Evolutionary conservation across 345 rosid genomes (phyloP).

Genomic region (Salix koriyanagi): DNA sequence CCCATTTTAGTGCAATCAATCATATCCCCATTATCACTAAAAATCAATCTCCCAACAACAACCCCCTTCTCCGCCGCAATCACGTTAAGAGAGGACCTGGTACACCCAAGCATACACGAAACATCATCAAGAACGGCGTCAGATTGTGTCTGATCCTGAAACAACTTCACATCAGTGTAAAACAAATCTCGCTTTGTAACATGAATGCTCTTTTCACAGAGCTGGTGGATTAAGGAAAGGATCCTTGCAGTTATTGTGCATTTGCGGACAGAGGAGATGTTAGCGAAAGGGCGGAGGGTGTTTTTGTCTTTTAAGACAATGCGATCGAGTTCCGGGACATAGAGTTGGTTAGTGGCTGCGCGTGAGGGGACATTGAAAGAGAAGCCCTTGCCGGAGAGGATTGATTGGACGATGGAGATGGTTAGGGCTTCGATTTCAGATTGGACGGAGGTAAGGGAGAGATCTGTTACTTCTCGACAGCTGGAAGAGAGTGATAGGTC

Average conservation of each 20-base stretch:
- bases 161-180: constrained; percentile 95
- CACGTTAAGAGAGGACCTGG: constrained; percentile 88
- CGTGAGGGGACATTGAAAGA: constrained; percentile 92
- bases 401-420: constrained; percentile 66
- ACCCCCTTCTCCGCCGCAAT: constrained; percentile 93
- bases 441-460: constrained; percentile 77
- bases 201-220: constrained; percentile 73
- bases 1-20: constrained; percentile 98
- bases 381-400: constrained; percentile 84
- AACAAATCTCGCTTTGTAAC: constrained; percentile 98
- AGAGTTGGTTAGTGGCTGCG: constrained; percentile 85
- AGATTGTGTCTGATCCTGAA: constrained; percentile 96
- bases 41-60: constrained; percentile 84
- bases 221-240: constrained; percentile 86
- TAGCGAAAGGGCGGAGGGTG: constrained; percentile 82
- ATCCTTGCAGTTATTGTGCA: constrained; percentile 80
- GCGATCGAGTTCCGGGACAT: constrained; percentile 98
- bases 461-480: constrained; percentile 89
- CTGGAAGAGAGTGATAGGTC: constrained; percentile 69
- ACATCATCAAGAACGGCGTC: constrained; percentile 87
- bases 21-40: constrained; percentile 97
- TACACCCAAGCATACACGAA: constrained; percentile 90
- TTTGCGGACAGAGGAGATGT: constrained; percentile 80
- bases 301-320: constrained; percentile 90
- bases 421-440: constrained; percentile 64